These are phyloP conservation scores for Colletotrichum spinosum DNA, from an alignment of 2,329 filamentous ascomycete genomes.

Conservation along the genomic window DNA sequence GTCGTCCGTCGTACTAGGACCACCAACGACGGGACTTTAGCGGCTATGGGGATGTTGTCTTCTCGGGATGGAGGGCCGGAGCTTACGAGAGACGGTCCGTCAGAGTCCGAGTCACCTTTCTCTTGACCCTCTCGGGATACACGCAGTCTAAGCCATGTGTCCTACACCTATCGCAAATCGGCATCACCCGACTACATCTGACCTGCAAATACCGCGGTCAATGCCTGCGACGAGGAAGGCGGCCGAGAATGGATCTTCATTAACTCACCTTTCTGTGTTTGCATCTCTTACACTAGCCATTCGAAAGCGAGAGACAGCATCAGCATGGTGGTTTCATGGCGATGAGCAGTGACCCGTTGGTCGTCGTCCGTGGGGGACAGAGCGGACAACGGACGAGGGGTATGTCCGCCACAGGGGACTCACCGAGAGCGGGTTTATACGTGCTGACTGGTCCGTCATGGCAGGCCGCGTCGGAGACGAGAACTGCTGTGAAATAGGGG, in stretches of 20 bases:
- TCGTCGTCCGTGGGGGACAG: neutral
- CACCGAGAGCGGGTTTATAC: constrained; percentile 32
- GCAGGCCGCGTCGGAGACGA: neutral
- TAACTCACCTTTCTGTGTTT: constrained; percentile 26
- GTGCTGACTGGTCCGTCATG: constrained; percentile 26
- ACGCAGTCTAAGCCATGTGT: constrained; percentile 42
- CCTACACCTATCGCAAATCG: constrained; percentile 44
- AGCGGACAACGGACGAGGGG: constrained; percentile 19
- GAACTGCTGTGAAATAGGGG: too few species aligned
- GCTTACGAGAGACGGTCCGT: constrained; percentile 30
- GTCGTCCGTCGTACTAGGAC: constrained; percentile 24
- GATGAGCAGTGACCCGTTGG: neutral
- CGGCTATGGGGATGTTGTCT: neutral
- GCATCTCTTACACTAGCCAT: constrained; percentile 23
- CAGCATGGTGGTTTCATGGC: neutral
- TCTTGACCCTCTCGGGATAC: constrained; percentile 44
- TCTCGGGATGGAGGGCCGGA: neutral
- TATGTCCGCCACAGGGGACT: constrained; percentile 12
- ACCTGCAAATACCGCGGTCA: constrained; percentile 37
- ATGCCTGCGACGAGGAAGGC: too few species aligned
- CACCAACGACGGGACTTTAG: constrained; percentile 16
- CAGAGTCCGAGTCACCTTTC: constrained; percentile 39
- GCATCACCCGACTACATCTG: constrained; percentile 46
- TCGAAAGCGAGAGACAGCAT: neutral
- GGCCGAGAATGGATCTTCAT: neutral